These are phyloP conservation scores for Exsudoporus floridanus DNA, from an alignment of 1,284 basidiomycete genomes.

Conservation along the genomic window DNA sequence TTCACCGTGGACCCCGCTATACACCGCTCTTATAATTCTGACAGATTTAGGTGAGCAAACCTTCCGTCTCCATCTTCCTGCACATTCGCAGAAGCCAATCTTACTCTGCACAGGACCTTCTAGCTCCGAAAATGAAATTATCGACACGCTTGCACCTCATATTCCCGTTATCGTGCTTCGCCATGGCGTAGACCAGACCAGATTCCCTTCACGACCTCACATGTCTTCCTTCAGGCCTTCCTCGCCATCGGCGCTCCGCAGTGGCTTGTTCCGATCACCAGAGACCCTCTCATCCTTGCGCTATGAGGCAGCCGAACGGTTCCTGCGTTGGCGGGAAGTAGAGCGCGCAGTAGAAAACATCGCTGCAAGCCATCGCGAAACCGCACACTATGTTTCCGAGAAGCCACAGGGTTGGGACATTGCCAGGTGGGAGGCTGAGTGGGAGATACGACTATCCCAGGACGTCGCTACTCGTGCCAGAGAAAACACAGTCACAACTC, in stretches of 20 bases:
- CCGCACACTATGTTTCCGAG: constrained; percentile 19
- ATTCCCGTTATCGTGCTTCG: constrained; percentile 60
- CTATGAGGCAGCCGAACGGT: constrained; percentile 65
- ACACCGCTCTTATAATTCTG: constrained; percentile 59
- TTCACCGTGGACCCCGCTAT: constrained; percentile 51
- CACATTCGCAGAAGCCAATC: not conserved
- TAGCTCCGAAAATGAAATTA: constrained; percentile 44
- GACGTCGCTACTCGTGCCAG: constrained; percentile 52
- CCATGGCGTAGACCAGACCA: constrained; percentile 31
- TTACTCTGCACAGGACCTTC: constrained; percentile 30
- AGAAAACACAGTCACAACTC: constrained; percentile 24
- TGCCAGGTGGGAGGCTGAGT: constrained; percentile 61
- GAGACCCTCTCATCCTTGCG: constrained; percentile 56
- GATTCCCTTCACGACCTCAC: constrained; percentile 33
- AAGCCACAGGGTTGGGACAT: constrained; percentile 50
- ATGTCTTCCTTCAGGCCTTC: constrained; percentile 55
- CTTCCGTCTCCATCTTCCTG: not conserved
- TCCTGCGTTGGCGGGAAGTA: constrained; percentile 67
- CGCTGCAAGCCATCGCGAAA: constrained; percentile 30
- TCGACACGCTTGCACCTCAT: constrained; percentile 50
- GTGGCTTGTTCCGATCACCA: constrained; percentile 59
- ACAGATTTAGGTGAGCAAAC: constrained; percentile 44
- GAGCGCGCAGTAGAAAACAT: constrained; percentile 49
- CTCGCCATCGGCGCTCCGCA: constrained; percentile 50
- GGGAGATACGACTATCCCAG: constrained; percentile 54